Conservation (phyloP, 2,329 filamentous ascomycete genomes). For the Sporothrix protearum region DNA sequence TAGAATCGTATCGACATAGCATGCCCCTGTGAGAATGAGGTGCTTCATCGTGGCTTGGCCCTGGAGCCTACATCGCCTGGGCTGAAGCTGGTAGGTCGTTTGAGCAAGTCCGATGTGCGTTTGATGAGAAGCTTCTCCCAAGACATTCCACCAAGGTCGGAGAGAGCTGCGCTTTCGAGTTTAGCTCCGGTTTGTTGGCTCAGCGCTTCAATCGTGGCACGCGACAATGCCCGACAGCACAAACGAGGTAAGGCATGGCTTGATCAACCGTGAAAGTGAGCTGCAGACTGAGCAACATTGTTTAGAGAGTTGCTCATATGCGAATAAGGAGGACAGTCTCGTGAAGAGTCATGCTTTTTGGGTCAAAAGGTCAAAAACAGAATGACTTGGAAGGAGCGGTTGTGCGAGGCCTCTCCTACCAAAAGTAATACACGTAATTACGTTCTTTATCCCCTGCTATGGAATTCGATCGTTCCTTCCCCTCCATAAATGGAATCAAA, state of each 20-base stretch:
- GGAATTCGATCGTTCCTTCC: neutral
- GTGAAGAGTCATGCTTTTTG: neutral
- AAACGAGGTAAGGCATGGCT: no score
- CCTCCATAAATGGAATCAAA: neutral
- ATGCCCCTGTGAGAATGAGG: conserved; percentile 62
- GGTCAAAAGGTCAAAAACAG: neutral
- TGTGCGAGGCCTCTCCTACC: neutral
- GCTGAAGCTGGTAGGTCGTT: neutral
- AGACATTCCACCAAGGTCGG: neutral
- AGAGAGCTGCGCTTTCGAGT: neutral
- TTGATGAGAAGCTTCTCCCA: neutral
- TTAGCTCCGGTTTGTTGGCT: neutral
- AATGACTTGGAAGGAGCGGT: neutral
- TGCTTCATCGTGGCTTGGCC: conserved; percentile 45
- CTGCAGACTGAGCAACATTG: neutral
- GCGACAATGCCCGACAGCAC: neutral
- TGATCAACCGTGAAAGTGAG: no score
- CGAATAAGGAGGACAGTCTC: no score
- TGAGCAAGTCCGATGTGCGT: neutral
- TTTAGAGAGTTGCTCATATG: no score
- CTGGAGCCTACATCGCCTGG: neutral
- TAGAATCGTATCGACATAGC: conserved; percentile 68
- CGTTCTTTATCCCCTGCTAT: neutral
- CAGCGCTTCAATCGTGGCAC: neutral
- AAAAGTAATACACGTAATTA: neutral